Evolutionary conservation across 2,329 filamentous ascomycete species (phyloP), one percentile per base, ranked within the genome.

Genomic region (Colletotrichum truncatum): DNA sequence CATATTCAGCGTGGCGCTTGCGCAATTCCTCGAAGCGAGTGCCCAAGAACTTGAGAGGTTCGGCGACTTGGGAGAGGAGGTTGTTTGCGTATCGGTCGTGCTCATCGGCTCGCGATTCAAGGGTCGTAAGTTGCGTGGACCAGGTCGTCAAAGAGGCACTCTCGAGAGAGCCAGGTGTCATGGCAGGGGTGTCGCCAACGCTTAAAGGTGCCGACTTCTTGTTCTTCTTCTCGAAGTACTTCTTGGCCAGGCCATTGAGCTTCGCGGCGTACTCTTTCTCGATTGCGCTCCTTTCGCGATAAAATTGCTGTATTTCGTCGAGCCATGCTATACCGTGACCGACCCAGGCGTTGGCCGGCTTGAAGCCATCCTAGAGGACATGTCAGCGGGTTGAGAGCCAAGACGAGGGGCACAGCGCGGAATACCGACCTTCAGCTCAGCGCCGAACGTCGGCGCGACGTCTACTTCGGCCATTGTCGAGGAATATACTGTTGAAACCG

Each of bases 241-340:
- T 98, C 83, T 96, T 97, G 59, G 95, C 96, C 53, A 99, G 84
- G 3, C 89, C 89, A 71, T 88, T 92, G 69, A 99, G 89, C 80
- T 95, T 98, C 69, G 91, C 87, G 73, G 93, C 92, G 78, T 99
- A 98, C 77, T 99, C 97, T 81, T 97, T 98, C 81, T 99, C 96
- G 77, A 99, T 97, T 34, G 84, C 89, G 75, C 93, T 93, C 63
- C 97, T 89, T 80, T 99, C 96, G 69, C 96, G 93, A 84, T 98
- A 99, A 83, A 98, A 99, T 75, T 93, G 90, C 78, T 99, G 93
- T 68, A 99, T 93, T 73, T 99, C 96, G 73, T 98, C 95, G 65
- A 99, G 89, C 95, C 95, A 99, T 70, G 88, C 84, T 77, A 99
- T 97, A 69, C 95, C 94, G 77, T 93, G 90, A 68, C 89, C 85